Conservation (phyloP, 2,329 filamentous ascomycete genomes). For the Endoconidiophora laricicola region DNA sequence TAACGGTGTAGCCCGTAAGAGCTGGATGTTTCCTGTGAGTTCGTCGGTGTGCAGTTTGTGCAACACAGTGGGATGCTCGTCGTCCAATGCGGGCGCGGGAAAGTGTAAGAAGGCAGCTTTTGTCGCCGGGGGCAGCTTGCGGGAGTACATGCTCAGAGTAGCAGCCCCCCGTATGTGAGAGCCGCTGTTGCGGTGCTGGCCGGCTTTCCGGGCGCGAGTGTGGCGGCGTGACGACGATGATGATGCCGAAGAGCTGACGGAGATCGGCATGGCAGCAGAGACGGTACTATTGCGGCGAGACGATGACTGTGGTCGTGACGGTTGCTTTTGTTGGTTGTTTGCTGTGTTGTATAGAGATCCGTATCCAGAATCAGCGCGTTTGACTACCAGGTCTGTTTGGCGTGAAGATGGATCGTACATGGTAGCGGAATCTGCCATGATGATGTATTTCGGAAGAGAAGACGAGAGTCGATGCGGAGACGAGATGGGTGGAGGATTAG, state of each 20-base stretch:
- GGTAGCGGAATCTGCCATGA: neutral
- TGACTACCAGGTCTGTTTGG: conserved; percentile 26
- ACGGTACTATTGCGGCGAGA: conserved; percentile 19
- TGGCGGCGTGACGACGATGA: conserved; percentile 19
- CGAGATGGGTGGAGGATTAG: neutral
- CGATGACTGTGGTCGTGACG: conserved; percentile 18
- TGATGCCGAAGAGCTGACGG: conserved; percentile 22
- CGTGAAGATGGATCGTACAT: neutral
- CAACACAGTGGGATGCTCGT: neutral
- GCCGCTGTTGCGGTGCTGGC: conserved; percentile 16
- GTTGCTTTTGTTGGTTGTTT: neutral
- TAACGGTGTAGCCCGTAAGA: too few species aligned
- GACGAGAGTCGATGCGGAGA: too few species aligned
- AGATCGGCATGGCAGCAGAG: conserved; percentile 14
- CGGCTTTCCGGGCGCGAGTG: conserved; percentile 13
- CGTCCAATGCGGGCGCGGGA: conserved; percentile 17
- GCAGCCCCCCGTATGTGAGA: conserved; percentile 12
- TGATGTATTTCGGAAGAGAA: neutral
- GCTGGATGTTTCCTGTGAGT: too few species aligned
- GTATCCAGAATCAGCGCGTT: conserved; percentile 42
- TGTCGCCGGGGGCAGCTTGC: conserved; percentile 16
- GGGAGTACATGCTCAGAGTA: conserved; percentile 7
- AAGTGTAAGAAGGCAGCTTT: conserved; percentile 32
- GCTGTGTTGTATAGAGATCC: conserved; percentile 28
- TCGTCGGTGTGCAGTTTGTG: too few species aligned